A percentile compares a stretch with the other conserved stretches of the same genome.
Conservation (phyloP, 805 yeast species). For the Torulaspora maleeae region DNA sequence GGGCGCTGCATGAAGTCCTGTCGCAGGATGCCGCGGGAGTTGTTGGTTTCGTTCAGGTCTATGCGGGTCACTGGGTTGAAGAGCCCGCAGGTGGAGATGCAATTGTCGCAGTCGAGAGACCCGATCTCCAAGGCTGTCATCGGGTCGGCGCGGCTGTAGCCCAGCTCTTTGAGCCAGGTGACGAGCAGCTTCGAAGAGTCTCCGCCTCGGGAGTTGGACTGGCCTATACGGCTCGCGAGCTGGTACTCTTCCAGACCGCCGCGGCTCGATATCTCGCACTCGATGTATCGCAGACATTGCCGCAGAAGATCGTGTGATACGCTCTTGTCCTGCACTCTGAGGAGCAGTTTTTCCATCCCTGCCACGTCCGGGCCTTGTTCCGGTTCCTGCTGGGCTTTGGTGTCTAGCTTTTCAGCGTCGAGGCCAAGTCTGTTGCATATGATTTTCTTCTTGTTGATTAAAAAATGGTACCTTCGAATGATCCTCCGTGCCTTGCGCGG, state of each 20-base stretch:
- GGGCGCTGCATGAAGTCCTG: slow-evolving; percentile 85
- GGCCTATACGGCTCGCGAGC: slow-evolving; percentile 82
- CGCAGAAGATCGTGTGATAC: slow-evolving; percentile 20
- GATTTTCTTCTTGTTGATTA: slow-evolving; percentile 51
- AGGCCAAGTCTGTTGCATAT: slow-evolving; percentile 37
- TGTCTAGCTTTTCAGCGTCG: slow-evolving; percentile 9
- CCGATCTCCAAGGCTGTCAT: slow-evolving; percentile 75
- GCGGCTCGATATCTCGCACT: slow-evolving; percentile 52
- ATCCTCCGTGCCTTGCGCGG: slow-evolving; percentile 69
- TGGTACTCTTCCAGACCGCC: slow-evolving; percentile 85
- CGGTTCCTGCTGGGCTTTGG: not conserved
- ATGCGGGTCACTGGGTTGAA: slow-evolving; percentile 56
- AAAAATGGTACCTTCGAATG: slow-evolving; percentile 70
- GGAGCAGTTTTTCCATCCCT: slow-evolving; percentile 15
- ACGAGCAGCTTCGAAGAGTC: slow-evolving; percentile 81
- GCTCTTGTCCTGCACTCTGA: slow-evolving; percentile 9
- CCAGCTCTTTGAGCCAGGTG: slow-evolving; percentile 56
- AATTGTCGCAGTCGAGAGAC: slow-evolving; percentile 62
- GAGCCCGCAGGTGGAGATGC: slow-evolving; percentile 54
- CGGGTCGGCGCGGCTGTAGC: slow-evolving; percentile 5
- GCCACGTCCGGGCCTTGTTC: slow-evolving; percentile 2
- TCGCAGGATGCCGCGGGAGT: slow-evolving; percentile 57
- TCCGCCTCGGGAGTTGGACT: slow-evolving; percentile 72
- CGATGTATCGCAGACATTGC: slow-evolving; percentile 47
- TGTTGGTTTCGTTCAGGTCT: slow-evolving; percentile 69